Percentiles rank a stretch among this genome's conserved stretches.
Evolutionary conservation across 148 eudicot species (phyloP).

Genomic region (Diospyros lotus): DNA sequence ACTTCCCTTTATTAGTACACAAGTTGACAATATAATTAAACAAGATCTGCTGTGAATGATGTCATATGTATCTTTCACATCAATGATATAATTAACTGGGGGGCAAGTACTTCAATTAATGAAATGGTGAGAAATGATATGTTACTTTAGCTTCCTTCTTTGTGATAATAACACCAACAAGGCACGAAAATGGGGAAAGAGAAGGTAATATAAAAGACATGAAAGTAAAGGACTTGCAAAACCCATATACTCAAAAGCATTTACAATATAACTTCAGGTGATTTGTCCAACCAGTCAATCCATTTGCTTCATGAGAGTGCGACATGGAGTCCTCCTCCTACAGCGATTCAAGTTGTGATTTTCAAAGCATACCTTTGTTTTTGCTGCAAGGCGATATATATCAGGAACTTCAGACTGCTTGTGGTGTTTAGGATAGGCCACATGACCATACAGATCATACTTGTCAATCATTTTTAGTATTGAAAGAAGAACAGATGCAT

Average conservation of each 20-base stretch:
- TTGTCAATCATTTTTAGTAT: constrained; percentile 76
- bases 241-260: too few species aligned
- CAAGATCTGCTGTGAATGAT: too few species aligned
- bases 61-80: too few species aligned
- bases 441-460: constrained; percentile 92
- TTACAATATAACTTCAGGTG: background rate
- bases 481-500: constrained; percentile 73
- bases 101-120: too few species aligned
- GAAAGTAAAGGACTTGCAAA: background rate
- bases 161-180: too few species aligned
- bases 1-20: too few species aligned
- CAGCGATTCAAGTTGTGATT: background rate
- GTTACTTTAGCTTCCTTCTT: too few species aligned
- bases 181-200: background rate
- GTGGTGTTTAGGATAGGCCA: constrained; percentile 94
- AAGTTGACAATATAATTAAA: too few species aligned
- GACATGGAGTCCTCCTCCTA: background rate
- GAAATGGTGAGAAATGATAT: too few species aligned
- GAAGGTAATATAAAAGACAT: background rate
- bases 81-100: too few species aligned
- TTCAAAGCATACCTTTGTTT: constrained; percentile 55
- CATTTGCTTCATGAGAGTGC: background rate
- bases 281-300: background rate
- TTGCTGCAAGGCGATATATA: constrained; percentile 84
- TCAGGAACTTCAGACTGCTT: constrained; percentile 85